Base-by-base conservation (phyloP, 129 eudicot species). In the Helianthus tuberosus region DNA sequence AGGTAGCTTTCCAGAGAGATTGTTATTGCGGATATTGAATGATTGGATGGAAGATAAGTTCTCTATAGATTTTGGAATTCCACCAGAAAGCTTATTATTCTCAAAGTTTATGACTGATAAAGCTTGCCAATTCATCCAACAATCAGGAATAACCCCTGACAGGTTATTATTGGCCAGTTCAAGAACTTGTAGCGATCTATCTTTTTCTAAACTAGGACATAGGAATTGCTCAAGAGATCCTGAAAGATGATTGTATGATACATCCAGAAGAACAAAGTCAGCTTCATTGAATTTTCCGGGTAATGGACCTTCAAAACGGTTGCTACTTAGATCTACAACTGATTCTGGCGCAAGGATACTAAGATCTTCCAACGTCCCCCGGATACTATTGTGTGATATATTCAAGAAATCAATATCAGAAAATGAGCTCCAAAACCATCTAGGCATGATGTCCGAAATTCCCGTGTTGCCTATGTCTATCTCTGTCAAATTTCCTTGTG, bases 241-340 rank as follows among this genome's bases (percentile, higher is more conserved):
- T 2, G 82, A 80, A 63, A 86, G 72, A 25, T 57, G 44, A 79
- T 86, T 86, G 17, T 61, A 62, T 11, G 88, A 86, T 32, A 80
- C 66, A 69, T 86, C 88, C 27, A 77, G 54, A 59, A 68, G 8
- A 29, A 8, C 46, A 58, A 77, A 10, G 46, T 68, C 75, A 6
- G 70, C 52, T 4, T 57, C 43, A 7, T 50, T 77, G 69, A 68
- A 68, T 0, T 8, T 47, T 29, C 71, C 80, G 3, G 86, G 88
- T 46, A 86, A 57, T 5, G 77, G 13, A 27, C 88, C 91, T 17
- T 52, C 69, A 43, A 86, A 83, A 10, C 8, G 36, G 70, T 86
- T 86, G 77, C 79, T 48, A 60, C 79, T 76, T 68, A 85, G 76
- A 82, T 58, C 55, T 5, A 55, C 46, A 11, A 32, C n/a, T 15